A percentile compares a stretch with the other conserved stretches of the same genome.
phyloP scores from a whole-genome alignment of 495 filamentous ascomycete genomes.

The Delitschia confertaspora region DNA sequence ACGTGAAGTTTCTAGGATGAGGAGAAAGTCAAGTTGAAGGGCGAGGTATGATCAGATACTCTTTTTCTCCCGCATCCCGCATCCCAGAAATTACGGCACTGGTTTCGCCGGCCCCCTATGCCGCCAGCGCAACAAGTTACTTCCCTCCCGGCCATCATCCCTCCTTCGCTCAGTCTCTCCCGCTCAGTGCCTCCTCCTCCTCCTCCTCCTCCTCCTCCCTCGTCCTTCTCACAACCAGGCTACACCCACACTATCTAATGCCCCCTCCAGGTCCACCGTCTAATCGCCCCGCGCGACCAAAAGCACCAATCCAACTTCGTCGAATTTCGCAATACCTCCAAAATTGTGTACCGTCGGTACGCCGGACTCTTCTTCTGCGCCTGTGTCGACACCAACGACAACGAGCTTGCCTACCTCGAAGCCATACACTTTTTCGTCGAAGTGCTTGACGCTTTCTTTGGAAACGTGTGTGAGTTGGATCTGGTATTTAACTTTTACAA shows the following conservation, averaged over 20 bases:
- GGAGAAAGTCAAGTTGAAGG: constrained; percentile 89
- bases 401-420: constrained; percentile 93
- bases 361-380: constrained; percentile 98
- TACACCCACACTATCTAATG: constrained; percentile 3
- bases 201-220: not conserved
- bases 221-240: not conserved
- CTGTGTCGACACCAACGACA: constrained; percentile 97
- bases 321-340: constrained; percentile 74
- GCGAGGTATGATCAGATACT: constrained; percentile 37
- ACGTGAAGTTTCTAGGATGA: constrained; percentile 55
- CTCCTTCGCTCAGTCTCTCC: not conserved
- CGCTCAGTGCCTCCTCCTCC: not conserved
- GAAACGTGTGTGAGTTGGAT: constrained; percentile 98
- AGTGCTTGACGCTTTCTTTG: constrained; percentile 95
- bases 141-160: too few relatives aligned
- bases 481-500: constrained; percentile 98
- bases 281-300: constrained; percentile 93
- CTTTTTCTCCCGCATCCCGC: not conserved
- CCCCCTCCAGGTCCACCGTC: constrained; percentile 69
- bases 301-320: constrained; percentile 99
- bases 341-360: constrained; percentile 94
- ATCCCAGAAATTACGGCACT: too few relatives aligned
- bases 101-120: not conserved
- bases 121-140: too few relatives aligned
- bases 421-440: constrained; percentile 99